Conservation (phyloP, 495 filamentous ascomycete genomes). For the Parathielavia hyrcaniae region DNA sequence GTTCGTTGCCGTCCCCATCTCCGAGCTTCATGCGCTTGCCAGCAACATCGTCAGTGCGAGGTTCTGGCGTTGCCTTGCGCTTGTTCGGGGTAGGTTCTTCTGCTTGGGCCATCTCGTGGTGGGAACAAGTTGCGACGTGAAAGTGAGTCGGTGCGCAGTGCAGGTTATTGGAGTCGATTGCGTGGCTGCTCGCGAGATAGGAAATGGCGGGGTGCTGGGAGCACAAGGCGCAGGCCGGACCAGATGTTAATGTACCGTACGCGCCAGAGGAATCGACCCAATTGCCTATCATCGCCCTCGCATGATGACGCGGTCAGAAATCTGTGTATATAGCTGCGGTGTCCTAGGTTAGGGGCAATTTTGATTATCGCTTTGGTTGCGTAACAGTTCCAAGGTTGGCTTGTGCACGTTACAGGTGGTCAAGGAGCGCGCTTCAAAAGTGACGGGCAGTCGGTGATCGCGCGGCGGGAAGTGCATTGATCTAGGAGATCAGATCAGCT, state of each 20-base stretch:
- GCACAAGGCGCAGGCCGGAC: no score
- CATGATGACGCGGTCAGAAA: background rate
- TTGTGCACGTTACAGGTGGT: background rate
- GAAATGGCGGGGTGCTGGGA: background rate
- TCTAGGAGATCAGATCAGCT: no score
- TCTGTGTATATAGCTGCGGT: background rate
- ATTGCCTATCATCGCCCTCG: background rate
- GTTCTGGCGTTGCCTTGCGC: slow-evolving; percentile 26
- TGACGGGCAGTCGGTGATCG: background rate
- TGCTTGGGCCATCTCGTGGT: slow-evolving; percentile 1
- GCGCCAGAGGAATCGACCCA: no score
- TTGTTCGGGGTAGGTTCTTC: slow-evolving; percentile 18
- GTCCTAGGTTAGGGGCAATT: background rate
- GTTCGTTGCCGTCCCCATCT: background rate
- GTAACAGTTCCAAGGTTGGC: background rate
- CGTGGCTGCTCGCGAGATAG: background rate
- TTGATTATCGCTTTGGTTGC: background rate
- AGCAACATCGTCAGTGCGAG: slow-evolving; percentile 8
- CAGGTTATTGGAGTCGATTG: background rate
- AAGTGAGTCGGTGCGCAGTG: background rate
- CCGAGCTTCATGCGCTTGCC: slow-evolving; percentile 25
- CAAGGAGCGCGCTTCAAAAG: background rate
- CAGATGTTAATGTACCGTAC: no score
- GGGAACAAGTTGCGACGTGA: background rate
- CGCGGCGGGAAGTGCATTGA: background rate